A percentile compares a stretch with the other conserved stretches of the same genome.
Conservation (phyloP, 1,139 yeast genomes). For the Keqinozyma sinolaborantium region DNA sequence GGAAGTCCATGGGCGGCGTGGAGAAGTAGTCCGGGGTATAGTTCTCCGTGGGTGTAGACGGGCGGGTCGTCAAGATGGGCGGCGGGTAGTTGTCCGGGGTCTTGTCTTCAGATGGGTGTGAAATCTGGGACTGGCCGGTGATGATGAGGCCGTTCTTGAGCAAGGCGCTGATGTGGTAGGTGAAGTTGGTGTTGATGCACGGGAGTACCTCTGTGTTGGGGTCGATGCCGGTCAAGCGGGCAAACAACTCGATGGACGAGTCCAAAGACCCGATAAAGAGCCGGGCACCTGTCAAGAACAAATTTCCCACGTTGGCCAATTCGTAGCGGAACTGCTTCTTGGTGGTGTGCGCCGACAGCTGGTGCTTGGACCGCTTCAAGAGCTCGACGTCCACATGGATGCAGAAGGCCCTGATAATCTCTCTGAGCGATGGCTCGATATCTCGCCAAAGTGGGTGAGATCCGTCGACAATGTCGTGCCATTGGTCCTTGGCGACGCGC, state of each 20-base stretch:
- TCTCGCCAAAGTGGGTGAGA: constrained; percentile 65
- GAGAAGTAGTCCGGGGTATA: not conserved
- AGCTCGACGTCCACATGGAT: constrained; percentile 78
- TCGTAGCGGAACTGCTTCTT: constrained; percentile 63
- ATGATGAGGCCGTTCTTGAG: constrained; percentile 68
- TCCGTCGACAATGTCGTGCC: constrained; percentile 81
- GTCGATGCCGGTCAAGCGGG: constrained; percentile 64
- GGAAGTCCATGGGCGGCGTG: not conserved
- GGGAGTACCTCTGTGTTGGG: constrained; percentile 62
- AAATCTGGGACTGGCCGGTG: constrained; percentile 93
- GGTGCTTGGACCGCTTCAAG: constrained; percentile 60
- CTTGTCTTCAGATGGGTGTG: constrained; percentile 60
- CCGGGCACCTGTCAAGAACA: constrained; percentile 79
- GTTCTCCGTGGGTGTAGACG: constrained; percentile 29
- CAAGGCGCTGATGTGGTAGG: constrained; percentile 81
- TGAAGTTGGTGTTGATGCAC: constrained; percentile 78
- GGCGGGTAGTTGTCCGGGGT: constrained; percentile 29
- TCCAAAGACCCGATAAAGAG: constrained; percentile 82
- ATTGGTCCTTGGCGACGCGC: constrained; percentile 58
- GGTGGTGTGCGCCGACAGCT: constrained; percentile 27
- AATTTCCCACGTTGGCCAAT: constrained; percentile 80
- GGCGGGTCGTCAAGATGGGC: constrained; percentile 34
- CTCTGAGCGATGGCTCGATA: constrained; percentile 62
- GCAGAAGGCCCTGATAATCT: constrained; percentile 72
- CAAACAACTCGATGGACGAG: constrained; percentile 73